Evolutionary conservation across 805 yeast species (phyloP).

Genomic region (Yarrowia sp.): DNA sequence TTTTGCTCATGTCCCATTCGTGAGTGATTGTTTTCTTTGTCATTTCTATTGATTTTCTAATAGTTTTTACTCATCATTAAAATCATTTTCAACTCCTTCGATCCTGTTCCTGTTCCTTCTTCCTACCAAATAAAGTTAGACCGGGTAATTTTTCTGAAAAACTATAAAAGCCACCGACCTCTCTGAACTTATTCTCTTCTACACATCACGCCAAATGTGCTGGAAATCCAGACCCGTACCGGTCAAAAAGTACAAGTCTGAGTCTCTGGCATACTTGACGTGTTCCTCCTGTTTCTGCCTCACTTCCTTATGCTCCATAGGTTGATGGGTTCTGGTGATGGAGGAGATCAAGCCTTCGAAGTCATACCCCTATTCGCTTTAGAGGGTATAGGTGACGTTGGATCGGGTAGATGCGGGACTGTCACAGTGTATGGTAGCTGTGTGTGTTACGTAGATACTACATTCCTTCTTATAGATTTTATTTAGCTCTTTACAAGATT

Average conservation of each 20-base stretch:
- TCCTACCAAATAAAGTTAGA: background rate
- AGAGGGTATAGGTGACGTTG: slow-evolving; percentile 34
- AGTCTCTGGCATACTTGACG: slow-evolving; percentile 2
- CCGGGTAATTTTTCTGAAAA: background rate
- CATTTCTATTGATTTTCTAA: no score
- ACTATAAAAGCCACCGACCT: background rate
- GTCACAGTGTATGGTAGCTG: slow-evolving; percentile 28
- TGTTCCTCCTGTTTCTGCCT: slow-evolving; percentile 41
- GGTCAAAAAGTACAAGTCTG: background rate
- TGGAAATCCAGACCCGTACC: background rate
- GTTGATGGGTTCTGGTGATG: slow-evolving; percentile 39
- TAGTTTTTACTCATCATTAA: no score
- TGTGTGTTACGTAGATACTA: slow-evolving; percentile 27
- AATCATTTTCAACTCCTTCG: no score
- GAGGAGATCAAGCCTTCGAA: slow-evolving; percentile 38
- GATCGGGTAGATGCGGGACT: slow-evolving; percentile 31
- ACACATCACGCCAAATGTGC: background rate
- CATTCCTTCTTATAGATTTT: background rate
- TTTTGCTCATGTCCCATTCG: no score
- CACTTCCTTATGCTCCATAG: slow-evolving; percentile 36
- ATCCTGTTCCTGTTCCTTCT: no score
- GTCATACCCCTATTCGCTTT: slow-evolving; percentile 16
- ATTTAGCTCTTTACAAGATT: background rate
- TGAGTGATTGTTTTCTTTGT: no score
- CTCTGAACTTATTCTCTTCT: background rate